Evolutionary conservation across 192 early-diverging fungal genomes (phyloP), one percentile per base, ranked within the genome.

Genomic region (Podila verticillata): DNA sequence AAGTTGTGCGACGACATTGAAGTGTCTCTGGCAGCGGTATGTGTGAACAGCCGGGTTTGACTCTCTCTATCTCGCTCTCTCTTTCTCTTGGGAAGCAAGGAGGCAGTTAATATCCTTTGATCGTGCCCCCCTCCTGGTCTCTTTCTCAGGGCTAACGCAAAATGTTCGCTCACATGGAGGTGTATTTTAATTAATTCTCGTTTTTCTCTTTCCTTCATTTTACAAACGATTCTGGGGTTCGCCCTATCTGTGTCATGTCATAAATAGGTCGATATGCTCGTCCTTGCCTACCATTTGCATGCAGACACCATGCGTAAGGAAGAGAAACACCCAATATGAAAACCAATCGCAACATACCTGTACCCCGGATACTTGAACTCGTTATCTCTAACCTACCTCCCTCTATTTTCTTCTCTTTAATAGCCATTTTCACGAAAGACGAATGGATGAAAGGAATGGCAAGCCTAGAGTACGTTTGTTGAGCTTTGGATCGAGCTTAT

Each of bases 391-490:
- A 54, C 24, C 20, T 20, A 34, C 39, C 20, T 58, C 28, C 10
- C 7, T 19, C 24, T 61, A n/a, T n/a, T n/a, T 36, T 12, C 60
- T 10, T 62, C 39, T 32, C 19, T 36, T 30, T 48, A 35, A 34
- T 64, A 69, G 84, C 81, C 24, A 79, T 88, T 22, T 88, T 88
- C 66, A 84, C 84, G 24, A 84, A 86, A 60, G 83, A 84, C 26
- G 73, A 80, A 48, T 80, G 77, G 77, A 39, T 39, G 20, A 72
- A 68, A 44, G 77, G 77, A 7, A 80, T 80, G 77, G 65, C 62
- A 36, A 68, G 32, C 31, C n/a, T 80, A 9, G 20, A 56, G 77
- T 80, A 72, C 24, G 70, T 65, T 8, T n/a, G 20, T 19, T 26
- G 36, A 26, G 32, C 26, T 28, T n/a, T 35, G 19, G 51, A 49